Conservation (phyloP, 257 asterid genomes). For the Solanum paucissectum region DNA sequence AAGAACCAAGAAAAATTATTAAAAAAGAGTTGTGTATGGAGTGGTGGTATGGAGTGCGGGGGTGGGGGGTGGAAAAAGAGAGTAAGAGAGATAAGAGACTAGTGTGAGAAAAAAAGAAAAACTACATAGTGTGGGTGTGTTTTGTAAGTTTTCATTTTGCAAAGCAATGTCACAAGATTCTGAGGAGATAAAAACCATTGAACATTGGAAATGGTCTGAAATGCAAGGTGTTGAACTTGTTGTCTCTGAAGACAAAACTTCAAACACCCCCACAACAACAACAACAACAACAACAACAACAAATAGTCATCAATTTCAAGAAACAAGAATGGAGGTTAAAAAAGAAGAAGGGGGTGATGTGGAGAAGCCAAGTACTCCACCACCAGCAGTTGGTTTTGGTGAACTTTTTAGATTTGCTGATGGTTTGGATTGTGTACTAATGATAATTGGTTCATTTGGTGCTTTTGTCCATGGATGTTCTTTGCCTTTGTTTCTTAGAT, state of each 20-base stretch:
- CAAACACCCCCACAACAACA: not conserved
- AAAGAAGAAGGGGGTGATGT: constrained; percentile 20
- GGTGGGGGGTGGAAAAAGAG: not conserved
- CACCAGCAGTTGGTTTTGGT: constrained; percentile 33
- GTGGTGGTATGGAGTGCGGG: not conserved
- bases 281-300: not conserved
- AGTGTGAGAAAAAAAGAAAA: not conserved
- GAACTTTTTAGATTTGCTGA: constrained; percentile 94
- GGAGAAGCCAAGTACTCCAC: constrained; percentile 44
- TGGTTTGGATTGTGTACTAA: constrained; percentile 62
- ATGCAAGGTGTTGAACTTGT: constrained; percentile 68
- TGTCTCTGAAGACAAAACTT: constrained; percentile 9
- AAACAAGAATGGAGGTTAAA: constrained; percentile 27
- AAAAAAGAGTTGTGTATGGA: no score
- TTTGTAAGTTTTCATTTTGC: constrained; percentile 6
- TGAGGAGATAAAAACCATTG: constrained; percentile 43
- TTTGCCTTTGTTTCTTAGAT: constrained; percentile 86
- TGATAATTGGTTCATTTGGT: constrained; percentile 79
- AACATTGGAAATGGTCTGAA: constrained; percentile 86
- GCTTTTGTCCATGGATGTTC: constrained; percentile 94
- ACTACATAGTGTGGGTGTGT: constrained; percentile 2
- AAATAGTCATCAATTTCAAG: not conserved
- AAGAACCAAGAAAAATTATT: not conserved
- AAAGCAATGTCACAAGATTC: constrained; percentile 50
- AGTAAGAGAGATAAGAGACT: constrained; percentile 8